Base-by-base conservation (phyloP, 1,284 basidiomycete species). In the Rugosomyces carneus region DNA sequence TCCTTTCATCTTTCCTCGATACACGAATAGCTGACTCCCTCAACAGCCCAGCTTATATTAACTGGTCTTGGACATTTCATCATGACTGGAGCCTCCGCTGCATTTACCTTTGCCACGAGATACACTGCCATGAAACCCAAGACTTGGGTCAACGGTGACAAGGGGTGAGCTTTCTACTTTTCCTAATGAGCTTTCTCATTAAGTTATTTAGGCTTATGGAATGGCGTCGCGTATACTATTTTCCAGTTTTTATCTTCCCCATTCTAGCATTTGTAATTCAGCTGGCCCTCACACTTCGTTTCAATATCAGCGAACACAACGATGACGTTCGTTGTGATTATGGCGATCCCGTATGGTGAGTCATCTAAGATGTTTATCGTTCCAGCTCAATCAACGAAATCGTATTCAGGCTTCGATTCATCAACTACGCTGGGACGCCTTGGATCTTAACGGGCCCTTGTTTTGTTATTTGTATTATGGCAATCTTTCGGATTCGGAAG, bases 251-350 rank as follows among this genome's bases (percentile, higher is more conserved):
- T 16, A 53, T 70, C 10, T 75, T 76, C 41, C 80, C 82, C n/a
- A 32, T 71, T 18, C 53, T 69, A 6, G 69, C 72, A 4, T 64
- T 73, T 8, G 60, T 61, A 1, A 55, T 69, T 9, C 71, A 80
- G 36, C 52, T 76, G 16, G 63, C 64, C 1, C 57, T 77, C 29
- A 57, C 76, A 4, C 48, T 80, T 26, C 66, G 59, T 46, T 60
- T 71, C 5, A 58, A 75, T 49, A 69, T 74, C 6, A 66, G 72
- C 4, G 56, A 68, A 34, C 73, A 73, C 1, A 55, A 56, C 2
- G 71, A 80, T 42, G 75, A 72, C 48, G 58, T 84, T 45, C 69
- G 71, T 48, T 84, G 81, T 54, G 78, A 82, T 53, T 70, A 70
- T 21, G 71, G 64, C 15, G 53, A 63, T 52, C 78, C 79, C 1